Evolutionary conservation across 164 flowering plant species (phyloP).

Genomic region (Tetrastigma voinierianum): DNA sequence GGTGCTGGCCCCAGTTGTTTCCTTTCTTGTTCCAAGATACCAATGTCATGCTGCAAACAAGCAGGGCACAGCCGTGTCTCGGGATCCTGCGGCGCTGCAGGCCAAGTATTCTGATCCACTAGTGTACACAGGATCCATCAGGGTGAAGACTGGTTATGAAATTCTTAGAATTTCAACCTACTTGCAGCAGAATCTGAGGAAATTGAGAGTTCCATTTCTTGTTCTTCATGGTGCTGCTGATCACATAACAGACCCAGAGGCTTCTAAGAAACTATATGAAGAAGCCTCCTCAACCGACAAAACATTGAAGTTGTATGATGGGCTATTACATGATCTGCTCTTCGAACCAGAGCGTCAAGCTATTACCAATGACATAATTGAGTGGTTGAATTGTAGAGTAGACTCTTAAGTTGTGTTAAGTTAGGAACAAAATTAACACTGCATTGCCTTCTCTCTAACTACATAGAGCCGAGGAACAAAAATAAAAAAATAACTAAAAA

Average conservation of each 20-base stretch:
- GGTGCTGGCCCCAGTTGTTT: conserved; percentile 80
- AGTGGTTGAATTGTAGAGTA: conserved; percentile 66
- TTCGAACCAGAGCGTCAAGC: conserved; percentile 74
- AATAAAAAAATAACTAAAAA: too few species aligned
- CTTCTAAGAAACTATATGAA: conserved; percentile 54
- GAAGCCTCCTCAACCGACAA: conserved; percentile 83
- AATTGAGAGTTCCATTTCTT: conserved; percentile 55
- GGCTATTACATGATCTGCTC: conserved; percentile 78
- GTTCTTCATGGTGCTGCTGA: conserved; percentile 92
- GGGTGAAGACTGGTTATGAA: conserved; percentile 78
- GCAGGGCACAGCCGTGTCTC: conserved; percentile 59
- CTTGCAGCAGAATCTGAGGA: conserved; percentile 56
- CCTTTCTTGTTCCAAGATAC: conserved; percentile 63
- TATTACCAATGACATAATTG: conserved; percentile 46
- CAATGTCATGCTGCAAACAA: conserved; percentile 67
- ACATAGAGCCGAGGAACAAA: too few species aligned
- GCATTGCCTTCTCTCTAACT: too few species aligned
- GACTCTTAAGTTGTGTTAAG: neutral
- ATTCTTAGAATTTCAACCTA: conserved; percentile 61
- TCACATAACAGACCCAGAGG: conserved; percentile 75
- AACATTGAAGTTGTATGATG: conserved; percentile 64
- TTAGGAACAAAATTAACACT: neutral
- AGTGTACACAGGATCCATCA: conserved; percentile 78
- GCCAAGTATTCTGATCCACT: conserved; percentile 91
- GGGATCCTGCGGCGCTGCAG: conserved; percentile 71